Percentiles rank a stretch among this genome's conserved stretches.
Evolutionary conservation across 202 grass and related monocot species (phyloP).

Genomic region (Digitaria exilis): DNA sequence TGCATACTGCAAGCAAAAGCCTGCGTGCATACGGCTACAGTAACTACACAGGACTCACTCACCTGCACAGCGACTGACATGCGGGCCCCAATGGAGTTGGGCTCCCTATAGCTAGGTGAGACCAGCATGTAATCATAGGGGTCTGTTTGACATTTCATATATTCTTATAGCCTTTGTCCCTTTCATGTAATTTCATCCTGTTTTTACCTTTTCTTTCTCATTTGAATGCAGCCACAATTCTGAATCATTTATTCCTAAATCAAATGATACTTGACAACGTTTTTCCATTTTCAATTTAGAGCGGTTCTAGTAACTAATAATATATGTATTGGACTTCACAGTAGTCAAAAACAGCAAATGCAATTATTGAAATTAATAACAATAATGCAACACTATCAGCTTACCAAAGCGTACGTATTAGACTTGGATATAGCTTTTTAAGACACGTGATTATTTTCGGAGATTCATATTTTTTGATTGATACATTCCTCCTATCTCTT

Average conservation of each 20-base stretch:
- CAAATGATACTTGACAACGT: background rate
- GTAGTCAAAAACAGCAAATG: background rate
- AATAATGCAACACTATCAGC: background rate
- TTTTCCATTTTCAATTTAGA: background rate
- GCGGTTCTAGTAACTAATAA: background rate
- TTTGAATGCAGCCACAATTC: background rate
- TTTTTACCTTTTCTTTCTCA: background rate
- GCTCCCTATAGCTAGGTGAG: background rate
- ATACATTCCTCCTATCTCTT: background rate
- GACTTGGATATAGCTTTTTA: background rate
- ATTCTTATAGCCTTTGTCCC: background rate
- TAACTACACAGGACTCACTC: background rate
- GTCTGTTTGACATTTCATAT: background rate
- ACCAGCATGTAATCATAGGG: background rate
- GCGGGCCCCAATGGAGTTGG: background rate
- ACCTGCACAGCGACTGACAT: background rate
- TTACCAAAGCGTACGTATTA: background rate
- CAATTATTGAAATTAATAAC: background rate
- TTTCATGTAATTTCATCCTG: background rate
- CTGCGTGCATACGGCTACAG: background rate
- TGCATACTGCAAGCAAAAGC: conserved; percentile 2
- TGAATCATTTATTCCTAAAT: background rate
- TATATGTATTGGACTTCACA: background rate
- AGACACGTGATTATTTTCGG: background rate
- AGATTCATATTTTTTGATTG: background rate